A percentile compares a stretch with the other conserved stretches of the same genome.
Evolutionary conservation across 75 land plant genomes (phyloP).

Genomic region (Cupressus sempervirens): DNA sequence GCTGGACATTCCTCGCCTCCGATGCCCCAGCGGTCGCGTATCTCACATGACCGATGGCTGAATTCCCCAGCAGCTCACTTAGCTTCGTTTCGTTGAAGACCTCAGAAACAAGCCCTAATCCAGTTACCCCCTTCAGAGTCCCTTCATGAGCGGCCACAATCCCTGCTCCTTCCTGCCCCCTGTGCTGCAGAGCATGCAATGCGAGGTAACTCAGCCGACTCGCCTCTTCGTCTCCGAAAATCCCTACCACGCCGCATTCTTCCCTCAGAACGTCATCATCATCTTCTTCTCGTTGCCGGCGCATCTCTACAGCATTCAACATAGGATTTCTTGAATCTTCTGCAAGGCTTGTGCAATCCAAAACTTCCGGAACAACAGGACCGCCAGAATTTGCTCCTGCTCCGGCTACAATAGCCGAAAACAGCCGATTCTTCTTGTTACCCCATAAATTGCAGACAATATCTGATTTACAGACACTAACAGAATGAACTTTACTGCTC

Average conservation of each 20-base stretch:
- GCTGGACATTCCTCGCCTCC: constrained; percentile 22
- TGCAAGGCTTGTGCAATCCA: not conserved
- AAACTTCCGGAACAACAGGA: not conserved
- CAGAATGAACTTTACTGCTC: not conserved
- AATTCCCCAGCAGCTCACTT: constrained; percentile 5
- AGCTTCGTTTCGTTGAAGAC: constrained; percentile 18
- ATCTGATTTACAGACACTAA: not conserved
- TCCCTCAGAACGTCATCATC: constrained; percentile 20
- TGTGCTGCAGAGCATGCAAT: constrained; percentile 30
- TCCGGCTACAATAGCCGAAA: not conserved
- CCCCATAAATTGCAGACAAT: not conserved
- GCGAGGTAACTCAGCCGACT: constrained; percentile 26
- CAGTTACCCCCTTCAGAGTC: constrained; percentile 11
- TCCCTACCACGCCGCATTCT: constrained; percentile 33
- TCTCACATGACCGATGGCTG: constrained; percentile 31
- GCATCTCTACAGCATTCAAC: not conserved
- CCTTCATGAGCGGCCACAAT: constrained; percentile 16
- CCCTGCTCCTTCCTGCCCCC: constrained; percentile 31
- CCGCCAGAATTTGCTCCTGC: not conserved
- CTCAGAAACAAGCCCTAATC: constrained; percentile 24
- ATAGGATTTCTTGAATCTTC: not conserved
- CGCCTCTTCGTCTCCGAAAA: constrained; percentile 24
- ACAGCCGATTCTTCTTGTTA: not conserved
- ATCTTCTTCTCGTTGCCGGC: constrained; percentile 9
- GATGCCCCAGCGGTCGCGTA: constrained; percentile 27